Evolutionary conservation across 768 basidiomycete species (phyloP).

Genomic region (Plicaturopsis crispa): DNA sequence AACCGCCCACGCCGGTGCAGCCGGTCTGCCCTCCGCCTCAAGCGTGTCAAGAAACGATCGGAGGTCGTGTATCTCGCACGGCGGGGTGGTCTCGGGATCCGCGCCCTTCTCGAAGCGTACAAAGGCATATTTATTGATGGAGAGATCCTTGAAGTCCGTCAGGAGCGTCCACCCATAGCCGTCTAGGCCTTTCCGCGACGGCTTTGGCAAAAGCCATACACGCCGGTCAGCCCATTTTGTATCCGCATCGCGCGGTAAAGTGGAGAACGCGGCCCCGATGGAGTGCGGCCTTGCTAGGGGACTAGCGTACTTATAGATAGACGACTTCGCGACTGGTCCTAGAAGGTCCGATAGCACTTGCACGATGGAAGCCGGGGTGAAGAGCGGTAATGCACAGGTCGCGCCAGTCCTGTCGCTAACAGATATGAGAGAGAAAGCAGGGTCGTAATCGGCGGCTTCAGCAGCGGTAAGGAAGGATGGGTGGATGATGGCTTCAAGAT

Average conservation of each 20-base stretch:
- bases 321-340: too few species aligned
- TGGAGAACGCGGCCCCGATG: slow-evolving; percentile 10
- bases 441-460: too few species aligned
- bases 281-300: slow-evolving; percentile 4
- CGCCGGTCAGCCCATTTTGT: slow-evolving; percentile 12
- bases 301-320: too few species aligned
- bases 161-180: slow-evolving; percentile 15
- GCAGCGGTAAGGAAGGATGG: slow-evolving; percentile 20
- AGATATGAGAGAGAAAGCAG: too few species aligned
- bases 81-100: too few species aligned
- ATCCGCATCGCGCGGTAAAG: slow-evolving; percentile 7
- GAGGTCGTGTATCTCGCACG: slow-evolving; percentile 6
- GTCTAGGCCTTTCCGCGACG: slow-evolving; percentile 3
- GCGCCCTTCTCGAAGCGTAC: too few species aligned
- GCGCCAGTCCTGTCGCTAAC: too few species aligned
- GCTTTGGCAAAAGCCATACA: slow-evolving; percentile 9
- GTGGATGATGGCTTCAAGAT: slow-evolving; percentile 22
- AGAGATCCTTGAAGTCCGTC: too few species aligned
- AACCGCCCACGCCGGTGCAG: slow-evolving; percentile 11
- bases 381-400: too few species aligned
- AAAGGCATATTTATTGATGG: too few species aligned
- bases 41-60: slow-evolving; percentile 14
- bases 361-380: slow-evolving; percentile 18
- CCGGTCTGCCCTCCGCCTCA: slow-evolving; percentile 15
- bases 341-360: slow-evolving; percentile 14